Base-by-base conservation (phyloP, 2,329 filamentous ascomycete species). In the Cladophialophora bantiana region DNA sequence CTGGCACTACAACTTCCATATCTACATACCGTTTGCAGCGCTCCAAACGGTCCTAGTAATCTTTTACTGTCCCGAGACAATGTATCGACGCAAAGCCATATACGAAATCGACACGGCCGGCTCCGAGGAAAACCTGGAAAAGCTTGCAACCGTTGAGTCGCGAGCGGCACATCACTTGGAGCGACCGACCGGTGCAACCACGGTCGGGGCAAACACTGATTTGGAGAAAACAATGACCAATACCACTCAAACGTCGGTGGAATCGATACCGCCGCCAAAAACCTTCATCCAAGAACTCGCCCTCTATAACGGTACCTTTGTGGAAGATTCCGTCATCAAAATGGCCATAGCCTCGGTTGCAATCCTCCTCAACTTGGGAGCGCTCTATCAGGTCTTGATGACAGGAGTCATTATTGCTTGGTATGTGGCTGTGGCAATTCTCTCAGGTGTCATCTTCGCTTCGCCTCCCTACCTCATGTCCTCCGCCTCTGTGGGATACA, bases 301-400 rank as follows among this genome's bases (percentile, higher is more conserved):
- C 15, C 36, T 70, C 26, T 71, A 68, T 48, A 68, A 68, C 32
- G 69, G 67, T 10, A 57, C 55, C 26, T 66, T 66, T 35, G 58
- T 54, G 2, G 62, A 63, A 12, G 65, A 68, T 32, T 38, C 65
- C 15, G 52, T 71, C 38, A 62, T 73, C n/a, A 70, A 69, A 31
- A 74, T 76, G 63, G 72, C 74, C 5, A 54, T 75, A 52, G 70
- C 74, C 2, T 74, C 74, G 9, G 71, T 77, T 18, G 74, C 72
- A 36, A 76, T 76, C 70, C 67, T 77, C 5, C 67, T 75, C 12
- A 75, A 74, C 66, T 68, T 73, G n/a, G 72, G 74, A 40, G 73
- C 74, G 9, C 64, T 74, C 13, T 75, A 74, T 56, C 71, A 70
- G 26, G 73, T 75, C 66, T 70, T 75, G 50, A 74, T 74, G 26